Conservation (phyloP, 495 filamentous ascomycete species). For the Pyrenopolyporus hunteri region DNA sequence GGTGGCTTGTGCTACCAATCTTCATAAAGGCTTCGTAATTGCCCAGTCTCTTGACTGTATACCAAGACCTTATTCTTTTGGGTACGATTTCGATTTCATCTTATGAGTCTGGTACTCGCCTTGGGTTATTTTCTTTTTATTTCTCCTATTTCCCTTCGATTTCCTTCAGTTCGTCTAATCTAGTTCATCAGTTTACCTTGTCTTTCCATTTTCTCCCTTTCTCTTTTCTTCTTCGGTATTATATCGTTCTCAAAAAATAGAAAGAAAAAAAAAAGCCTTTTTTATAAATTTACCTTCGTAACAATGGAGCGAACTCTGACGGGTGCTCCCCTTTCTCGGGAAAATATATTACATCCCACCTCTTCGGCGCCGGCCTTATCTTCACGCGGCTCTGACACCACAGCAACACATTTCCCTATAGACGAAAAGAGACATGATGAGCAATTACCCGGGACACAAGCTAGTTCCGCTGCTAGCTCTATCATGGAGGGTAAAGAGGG, state of each 20-base stretch:
- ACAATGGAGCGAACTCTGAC: constrained; percentile 23
- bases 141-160: constrained; percentile 26
- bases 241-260: too few species aligned
- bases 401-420: not conserved
- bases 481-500: constrained; percentile 25
- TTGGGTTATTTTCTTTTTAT: constrained; percentile 21
- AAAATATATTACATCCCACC: constrained; percentile 3
- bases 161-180: constrained; percentile 12
- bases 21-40: constrained; percentile 37
- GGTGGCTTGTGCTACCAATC: constrained; percentile 29
- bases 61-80: constrained; percentile 19
- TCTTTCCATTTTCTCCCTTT: constrained; percentile 12
- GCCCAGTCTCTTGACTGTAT: constrained; percentile 12
- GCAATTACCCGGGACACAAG: not conserved
- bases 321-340: constrained; percentile 10
- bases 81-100: constrained; percentile 35
- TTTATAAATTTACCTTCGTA: not conserved
- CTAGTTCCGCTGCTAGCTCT: constrained; percentile 26
- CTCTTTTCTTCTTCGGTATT: constrained; percentile 10
- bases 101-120: constrained; percentile 35
- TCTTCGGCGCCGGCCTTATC: constrained; percentile 18
- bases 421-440: constrained; percentile 27
- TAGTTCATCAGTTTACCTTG: constrained; percentile 17
- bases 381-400: constrained; percentile 2
- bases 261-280: too few species aligned